Evolutionary conservation across 2,329 filamentous ascomycete genomes (phyloP).

Genomic region (Parastagonospora nodorum): DNA sequence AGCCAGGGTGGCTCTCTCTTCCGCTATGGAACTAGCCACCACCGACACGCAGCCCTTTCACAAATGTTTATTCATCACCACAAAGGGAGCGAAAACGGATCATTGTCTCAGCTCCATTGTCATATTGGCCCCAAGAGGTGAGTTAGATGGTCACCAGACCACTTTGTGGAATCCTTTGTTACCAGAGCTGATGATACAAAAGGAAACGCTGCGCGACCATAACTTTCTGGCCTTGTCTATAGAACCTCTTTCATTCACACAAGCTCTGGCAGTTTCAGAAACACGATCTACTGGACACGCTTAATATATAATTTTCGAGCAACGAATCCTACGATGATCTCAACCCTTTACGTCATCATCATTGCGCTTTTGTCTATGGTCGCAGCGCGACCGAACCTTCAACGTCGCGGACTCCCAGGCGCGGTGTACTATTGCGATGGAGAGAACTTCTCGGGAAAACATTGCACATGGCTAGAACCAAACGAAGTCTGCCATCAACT

Average conservation of each 20-base stretch:
- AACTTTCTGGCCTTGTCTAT: constrained; percentile 10
- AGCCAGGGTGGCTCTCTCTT: constrained; percentile 28
- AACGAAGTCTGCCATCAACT: constrained; percentile 29
- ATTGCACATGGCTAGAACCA: constrained; percentile 36
- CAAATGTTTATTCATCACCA: constrained; percentile 29
- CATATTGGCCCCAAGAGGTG: constrained; percentile 9
- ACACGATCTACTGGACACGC: constrained; percentile 6
- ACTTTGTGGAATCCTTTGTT: constrained; percentile 2
- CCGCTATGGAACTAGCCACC: constrained; percentile 34
- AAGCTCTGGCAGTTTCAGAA: background rate
- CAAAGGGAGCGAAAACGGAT: constrained; percentile 19
- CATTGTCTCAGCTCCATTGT: constrained; percentile 17
- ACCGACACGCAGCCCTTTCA: constrained; percentile 21
- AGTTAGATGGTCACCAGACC: background rate
- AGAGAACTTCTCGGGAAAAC: constrained; percentile 29
- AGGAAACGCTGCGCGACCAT: constrained; percentile 6
- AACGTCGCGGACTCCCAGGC: constrained; percentile 40
- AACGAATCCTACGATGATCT: constrained; percentile 5
- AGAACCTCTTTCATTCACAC: constrained; percentile 6
- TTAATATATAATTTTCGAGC: constrained; percentile 4
- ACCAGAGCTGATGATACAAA: constrained; percentile 1
- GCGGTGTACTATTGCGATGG: constrained; percentile 40
- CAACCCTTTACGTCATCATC: constrained; percentile 10
- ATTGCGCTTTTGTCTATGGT: constrained; percentile 11
- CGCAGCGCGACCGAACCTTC: constrained; percentile 18